Conservation (phyloP, 2,329 filamentous ascomycete genomes). For the Penicillium sp. region DNA sequence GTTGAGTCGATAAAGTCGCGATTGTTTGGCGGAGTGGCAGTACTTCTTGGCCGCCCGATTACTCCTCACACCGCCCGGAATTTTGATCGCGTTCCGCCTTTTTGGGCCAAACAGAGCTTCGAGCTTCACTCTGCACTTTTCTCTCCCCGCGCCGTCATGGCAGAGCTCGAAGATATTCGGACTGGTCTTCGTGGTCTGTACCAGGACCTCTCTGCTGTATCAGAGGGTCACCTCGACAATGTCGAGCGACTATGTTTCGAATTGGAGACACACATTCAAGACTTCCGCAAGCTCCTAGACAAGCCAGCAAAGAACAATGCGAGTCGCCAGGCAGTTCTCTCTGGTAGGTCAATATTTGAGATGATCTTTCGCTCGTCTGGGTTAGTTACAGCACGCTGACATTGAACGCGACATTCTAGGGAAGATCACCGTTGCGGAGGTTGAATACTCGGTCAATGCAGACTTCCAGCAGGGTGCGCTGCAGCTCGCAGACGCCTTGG, state of each 20-base stretch:
- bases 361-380: not conserved
- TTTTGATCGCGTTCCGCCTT: constrained; percentile 41
- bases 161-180: constrained; percentile 68
- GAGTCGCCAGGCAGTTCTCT: constrained; percentile 71
- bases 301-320: constrained; percentile 73
- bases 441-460: constrained; percentile 78
- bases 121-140: constrained; percentile 24
- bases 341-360: constrained; percentile 53
- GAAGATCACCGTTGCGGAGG: constrained; percentile 71
- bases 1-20: constrained; percentile 5
- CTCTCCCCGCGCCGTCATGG: constrained; percentile 31
- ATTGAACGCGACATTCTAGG: constrained; percentile 52
- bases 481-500: constrained; percentile 81
- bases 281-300: constrained; percentile 72
- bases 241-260: constrained; percentile 68
- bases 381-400: constrained; percentile 18
- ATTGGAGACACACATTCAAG: constrained; percentile 67
- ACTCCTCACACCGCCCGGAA: constrained; percentile 29
- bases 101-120: constrained; percentile 33
- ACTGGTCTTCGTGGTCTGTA: constrained; percentile 81
- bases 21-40: constrained; percentile 14
- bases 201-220: constrained; percentile 76
- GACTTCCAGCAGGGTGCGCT: constrained; percentile 83
- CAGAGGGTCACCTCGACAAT: constrained; percentile 69
- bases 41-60: constrained; percentile 7